Evolutionary conservation across 1,284 basidiomycete species (phyloP).

Genomic region (Paramarasmius palmivorus): DNA sequence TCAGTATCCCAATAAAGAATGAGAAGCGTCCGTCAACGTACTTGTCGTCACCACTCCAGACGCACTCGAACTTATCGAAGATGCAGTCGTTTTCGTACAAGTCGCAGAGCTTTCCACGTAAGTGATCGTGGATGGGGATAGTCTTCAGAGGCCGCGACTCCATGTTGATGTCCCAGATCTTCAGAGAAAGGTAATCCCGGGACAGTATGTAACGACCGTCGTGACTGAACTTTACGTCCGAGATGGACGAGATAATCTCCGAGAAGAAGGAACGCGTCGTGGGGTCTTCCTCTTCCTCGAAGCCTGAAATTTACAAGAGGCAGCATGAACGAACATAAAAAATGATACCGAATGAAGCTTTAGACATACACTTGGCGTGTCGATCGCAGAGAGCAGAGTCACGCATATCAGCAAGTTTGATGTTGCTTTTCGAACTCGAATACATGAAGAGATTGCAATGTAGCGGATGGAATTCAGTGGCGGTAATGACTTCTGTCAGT

Average conservation of each 20-base stretch:
- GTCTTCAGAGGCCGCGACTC: slow-evolving; percentile 96
- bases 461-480: slow-evolving; percentile 96
- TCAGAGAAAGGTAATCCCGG: slow-evolving; percentile 95
- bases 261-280: slow-evolving; percentile 98
- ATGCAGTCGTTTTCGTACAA: slow-evolving; percentile 99
- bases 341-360: neutral
- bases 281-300: slow-evolving; percentile 98
- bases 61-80: slow-evolving; percentile 99
- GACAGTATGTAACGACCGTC: slow-evolving; percentile 98
- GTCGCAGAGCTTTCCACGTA: slow-evolving; percentile 97
- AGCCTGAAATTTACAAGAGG: slow-evolving; percentile 55
- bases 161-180: slow-evolving; percentile 99
- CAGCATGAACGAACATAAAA: slow-evolving; percentile 16
- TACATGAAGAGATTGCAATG: slow-evolving; percentile 99
- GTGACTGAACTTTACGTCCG: slow-evolving; percentile 98
- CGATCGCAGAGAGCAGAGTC: slow-evolving; percentile 96
- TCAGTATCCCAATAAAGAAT: slow-evolving; percentile 15
- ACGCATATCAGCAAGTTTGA: slow-evolving; percentile 99
- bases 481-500: slow-evolving; percentile 98
- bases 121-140: slow-evolving; percentile 98
- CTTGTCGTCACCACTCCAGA: slow-evolving; percentile 95
- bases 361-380: slow-evolving; percentile 88
- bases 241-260: slow-evolving; percentile 99
- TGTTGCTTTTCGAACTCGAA: slow-evolving; percentile 98
- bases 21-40: slow-evolving; percentile 49